These are phyloP conservation scores for Ceratocystis albifundus DNA, from an alignment of 2,329 filamentous ascomycete genomes.

Conservation along the genomic window DNA sequence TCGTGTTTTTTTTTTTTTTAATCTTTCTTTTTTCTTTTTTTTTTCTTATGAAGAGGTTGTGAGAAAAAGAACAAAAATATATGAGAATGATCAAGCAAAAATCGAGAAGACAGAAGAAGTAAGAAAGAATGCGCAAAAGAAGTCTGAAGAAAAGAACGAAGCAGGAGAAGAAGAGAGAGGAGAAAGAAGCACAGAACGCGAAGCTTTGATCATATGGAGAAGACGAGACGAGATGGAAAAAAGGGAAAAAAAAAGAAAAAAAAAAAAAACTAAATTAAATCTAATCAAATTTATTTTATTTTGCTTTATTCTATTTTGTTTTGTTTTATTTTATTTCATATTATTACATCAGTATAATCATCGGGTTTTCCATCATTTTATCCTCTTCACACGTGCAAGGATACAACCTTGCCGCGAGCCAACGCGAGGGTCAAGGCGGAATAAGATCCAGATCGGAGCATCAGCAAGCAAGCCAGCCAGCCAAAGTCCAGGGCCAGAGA, in stretches of 20 bases:
- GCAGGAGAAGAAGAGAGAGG: not conserved
- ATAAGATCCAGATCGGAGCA: slow-evolving; percentile 7
- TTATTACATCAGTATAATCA: not conserved
- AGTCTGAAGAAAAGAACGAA: not conserved
- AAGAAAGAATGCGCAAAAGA: not conserved
- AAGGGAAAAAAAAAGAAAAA: not conserved
- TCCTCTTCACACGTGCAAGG: not conserved
- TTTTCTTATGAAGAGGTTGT: too few relatives aligned
- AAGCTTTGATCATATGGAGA: not conserved
- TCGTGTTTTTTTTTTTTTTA: too few relatives aligned
- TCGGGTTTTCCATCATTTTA: not conserved
- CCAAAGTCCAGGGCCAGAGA: too few relatives aligned
- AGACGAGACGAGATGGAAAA: not conserved
- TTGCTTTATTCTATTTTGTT: not conserved
- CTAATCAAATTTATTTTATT: too few relatives aligned
- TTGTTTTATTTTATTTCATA: not conserved
- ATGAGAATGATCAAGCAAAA: not conserved
- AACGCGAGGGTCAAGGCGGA: slow-evolving; percentile 11
- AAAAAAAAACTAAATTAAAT: too few relatives aligned
- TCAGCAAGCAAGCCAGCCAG: not conserved
- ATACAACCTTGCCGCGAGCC: slow-evolving; percentile 4
- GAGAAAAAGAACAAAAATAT: not conserved
- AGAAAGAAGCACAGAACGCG: not conserved
- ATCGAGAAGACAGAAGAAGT: not conserved
- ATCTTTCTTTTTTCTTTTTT: too few relatives aligned